Percentiles rank a stretch among this genome's conserved stretches.
These are phyloP conservation scores for Lojkania enalia DNA, from an alignment of 2,329 filamentous ascomycete genomes.

Conservation along the genomic window DNA sequence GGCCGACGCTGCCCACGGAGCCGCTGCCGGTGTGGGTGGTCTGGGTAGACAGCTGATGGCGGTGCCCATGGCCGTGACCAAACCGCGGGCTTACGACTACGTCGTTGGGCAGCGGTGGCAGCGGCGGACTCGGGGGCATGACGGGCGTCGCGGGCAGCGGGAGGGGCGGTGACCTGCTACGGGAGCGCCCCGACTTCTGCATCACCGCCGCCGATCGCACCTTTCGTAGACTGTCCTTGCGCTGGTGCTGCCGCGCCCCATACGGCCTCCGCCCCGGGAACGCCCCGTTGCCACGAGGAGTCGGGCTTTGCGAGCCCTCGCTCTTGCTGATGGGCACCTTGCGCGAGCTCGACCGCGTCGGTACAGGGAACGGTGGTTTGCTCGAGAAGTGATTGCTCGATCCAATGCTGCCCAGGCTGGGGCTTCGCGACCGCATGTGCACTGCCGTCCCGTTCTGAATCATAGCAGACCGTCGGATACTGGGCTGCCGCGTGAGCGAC, in stretches of 20 bases:
- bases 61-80: conserved; percentile 56
- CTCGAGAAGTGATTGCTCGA: conserved; percentile 43
- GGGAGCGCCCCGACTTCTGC: conserved; percentile 51
- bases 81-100: conserved; percentile 58
- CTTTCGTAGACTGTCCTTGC: conserved; percentile 73
- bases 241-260: conserved; percentile 35
- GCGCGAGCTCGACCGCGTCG: conserved; percentile 83
- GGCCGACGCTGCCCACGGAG: conserved; percentile 62
- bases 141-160: conserved; percentile 70
- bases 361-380: conserved; percentile 86
- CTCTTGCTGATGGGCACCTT: conserved; percentile 69
- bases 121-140: conserved; percentile 67
- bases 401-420: conserved; percentile 63
- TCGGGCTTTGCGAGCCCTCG: conserved; percentile 79
- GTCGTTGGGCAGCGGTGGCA: conserved; percentile 75
- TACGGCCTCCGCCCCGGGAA: conserved; percentile 46
- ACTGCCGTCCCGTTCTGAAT: conserved; percentile 77
- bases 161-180: conserved; percentile 60
- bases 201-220: conserved; percentile 80
- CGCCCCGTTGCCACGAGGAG: conserved; percentile 53
- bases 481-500: conserved; percentile 49
- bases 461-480: conserved; percentile 77
- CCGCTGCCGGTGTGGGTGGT: conserved; percentile 60
- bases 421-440: conserved; percentile 68
- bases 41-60: conserved; percentile 63